A percentile compares a stretch with the other conserved stretches of the same genome.
phyloP scores from a whole-genome alignment of 768 basidiomycete genomes.

The Amanita rimosa region DNA sequence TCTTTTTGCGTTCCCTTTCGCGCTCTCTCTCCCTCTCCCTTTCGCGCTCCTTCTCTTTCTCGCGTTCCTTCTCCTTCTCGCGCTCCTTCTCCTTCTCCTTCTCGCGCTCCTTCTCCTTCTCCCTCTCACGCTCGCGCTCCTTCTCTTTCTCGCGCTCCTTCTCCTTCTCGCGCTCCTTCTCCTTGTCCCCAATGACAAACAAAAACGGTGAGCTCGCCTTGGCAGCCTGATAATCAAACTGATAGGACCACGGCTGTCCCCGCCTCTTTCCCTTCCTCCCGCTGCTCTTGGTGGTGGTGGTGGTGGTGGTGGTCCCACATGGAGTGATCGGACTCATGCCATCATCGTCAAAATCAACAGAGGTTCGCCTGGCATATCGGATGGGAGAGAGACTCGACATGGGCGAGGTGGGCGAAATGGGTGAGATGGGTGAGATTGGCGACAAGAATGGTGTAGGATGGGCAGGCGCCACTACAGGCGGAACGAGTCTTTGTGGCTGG shows the following conservation, averaged over 20 bases:
- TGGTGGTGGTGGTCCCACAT: too few relatives aligned
- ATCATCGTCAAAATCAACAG: not conserved
- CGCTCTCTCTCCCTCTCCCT: constrained; percentile 2
- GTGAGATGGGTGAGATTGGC: not conserved
- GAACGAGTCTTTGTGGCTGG: not conserved
- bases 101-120: constrained; percentile 3
- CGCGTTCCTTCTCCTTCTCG: not conserved
- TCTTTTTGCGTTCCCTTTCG: not conserved
- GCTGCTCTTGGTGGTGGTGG: not conserved
- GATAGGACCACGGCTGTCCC: constrained; percentile 15
- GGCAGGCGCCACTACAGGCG: not conserved
- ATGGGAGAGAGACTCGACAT: not conserved
- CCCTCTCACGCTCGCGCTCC: constrained; percentile 2
- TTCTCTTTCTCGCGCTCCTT: not conserved
- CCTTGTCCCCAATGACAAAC: constrained; percentile 2
- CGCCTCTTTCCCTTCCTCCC: constrained; percentile 3
- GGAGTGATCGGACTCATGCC: constrained; percentile 1
- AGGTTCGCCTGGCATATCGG: constrained; percentile 3
- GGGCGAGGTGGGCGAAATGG: not conserved
- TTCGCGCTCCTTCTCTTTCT: not conserved
- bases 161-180: constrained; percentile 6
- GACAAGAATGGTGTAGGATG: not conserved
- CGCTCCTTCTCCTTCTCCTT: constrained; percentile 3
- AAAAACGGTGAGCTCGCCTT: constrained; percentile 10
- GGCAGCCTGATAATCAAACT: constrained; percentile 12